Base-by-base conservation (phyloP, 2,329 filamentous ascomycete species). In the Immersiporthe knoxdaviesiana region DNA sequence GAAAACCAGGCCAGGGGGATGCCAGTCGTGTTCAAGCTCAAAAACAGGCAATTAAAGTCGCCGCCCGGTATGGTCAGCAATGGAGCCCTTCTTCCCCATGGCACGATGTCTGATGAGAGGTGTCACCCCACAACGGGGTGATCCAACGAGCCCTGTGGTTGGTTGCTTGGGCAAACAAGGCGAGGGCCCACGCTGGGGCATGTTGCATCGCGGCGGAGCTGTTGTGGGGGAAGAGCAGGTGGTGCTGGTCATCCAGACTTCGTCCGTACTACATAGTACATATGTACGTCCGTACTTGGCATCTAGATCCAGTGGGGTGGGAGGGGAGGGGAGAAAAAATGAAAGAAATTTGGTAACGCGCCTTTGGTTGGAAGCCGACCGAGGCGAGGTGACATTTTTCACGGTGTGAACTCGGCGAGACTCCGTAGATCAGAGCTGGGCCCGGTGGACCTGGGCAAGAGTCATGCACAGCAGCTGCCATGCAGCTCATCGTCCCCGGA, bases 111-210 rank as follows among this genome's bases (percentile, higher is more conserved):
- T 58, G 35, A 39, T 35, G 18, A n/a, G 18, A 54, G 37, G 11
- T 58, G 63, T 61, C 64, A 56, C 65, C 65, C 62, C 58, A 63
- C 52, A 52, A 67, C 54, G 68, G 60, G 58, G 58, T 63, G 52
- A 39, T 39, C 24, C 21, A 24, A 16, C 14, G 30, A 7, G 35
- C 2, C 4, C 27, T 54, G 39, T 67, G 68, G 50, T 70, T 69
- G 67, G 65, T 5, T 14, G 14, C 12, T 7, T 18, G n/a, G 18
- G 47, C 44, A n/a, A 21, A 47, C 44, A n/a, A 47, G 44, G 44
- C 44, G 32, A 35, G 35, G 63, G 63, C 5, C 30, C 37, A 35
- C 50, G 30, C 63, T 21, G 67, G 63, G 67, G 67, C 68, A 63
- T 18, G 60, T 65, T 64, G 37, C 68, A 60, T n/a, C 27, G 47